phyloP scores from a whole-genome alignment of 306 rosid genomes.

The Vigna hirtella region DNA sequence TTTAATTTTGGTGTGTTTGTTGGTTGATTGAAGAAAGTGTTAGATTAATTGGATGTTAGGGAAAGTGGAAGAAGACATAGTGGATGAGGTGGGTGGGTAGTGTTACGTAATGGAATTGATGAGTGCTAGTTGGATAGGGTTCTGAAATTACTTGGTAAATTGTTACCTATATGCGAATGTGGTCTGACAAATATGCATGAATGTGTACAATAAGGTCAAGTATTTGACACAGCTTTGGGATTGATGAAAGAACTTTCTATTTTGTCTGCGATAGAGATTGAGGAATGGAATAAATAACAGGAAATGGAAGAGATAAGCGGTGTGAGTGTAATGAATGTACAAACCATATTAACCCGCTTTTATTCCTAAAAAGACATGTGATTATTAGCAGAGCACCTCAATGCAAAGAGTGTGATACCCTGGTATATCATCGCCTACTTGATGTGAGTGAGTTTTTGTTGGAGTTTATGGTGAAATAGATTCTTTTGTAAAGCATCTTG shows the following conservation, averaged over 20 bases:
- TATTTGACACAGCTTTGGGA: constrained; percentile 41
- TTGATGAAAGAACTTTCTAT: constrained; percentile 35
- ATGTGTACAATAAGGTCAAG: constrained; percentile 23
- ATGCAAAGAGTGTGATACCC: too few relatives aligned
- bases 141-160: constrained; percentile 10
- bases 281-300: constrained; percentile 26
- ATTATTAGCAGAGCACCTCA: not conserved
- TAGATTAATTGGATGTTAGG: not conserved
- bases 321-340: not conserved
- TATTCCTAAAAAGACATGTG: not conserved
- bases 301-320: constrained; percentile 23
- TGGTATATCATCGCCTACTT: constrained; percentile 20
- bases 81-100: constrained; percentile 51
- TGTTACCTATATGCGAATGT: not conserved
- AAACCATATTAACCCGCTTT: not conserved
- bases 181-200: constrained; percentile 40
- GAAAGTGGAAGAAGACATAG: constrained; percentile 18
- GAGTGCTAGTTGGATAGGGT: constrained; percentile 28
- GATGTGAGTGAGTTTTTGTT: constrained; percentile 35
- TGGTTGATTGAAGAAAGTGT: not conserved
- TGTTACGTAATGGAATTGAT: constrained; percentile 48
- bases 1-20: not conserved
- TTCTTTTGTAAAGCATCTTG: constrained; percentile 64
- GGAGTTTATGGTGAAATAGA: constrained; percentile 59
- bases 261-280: constrained; percentile 2